A percentile compares a stretch with the other conserved stretches of the same genome.
Conservation (phyloP, 2,329 filamentous ascomycete genomes). For the Ustulina deusta region DNA sequence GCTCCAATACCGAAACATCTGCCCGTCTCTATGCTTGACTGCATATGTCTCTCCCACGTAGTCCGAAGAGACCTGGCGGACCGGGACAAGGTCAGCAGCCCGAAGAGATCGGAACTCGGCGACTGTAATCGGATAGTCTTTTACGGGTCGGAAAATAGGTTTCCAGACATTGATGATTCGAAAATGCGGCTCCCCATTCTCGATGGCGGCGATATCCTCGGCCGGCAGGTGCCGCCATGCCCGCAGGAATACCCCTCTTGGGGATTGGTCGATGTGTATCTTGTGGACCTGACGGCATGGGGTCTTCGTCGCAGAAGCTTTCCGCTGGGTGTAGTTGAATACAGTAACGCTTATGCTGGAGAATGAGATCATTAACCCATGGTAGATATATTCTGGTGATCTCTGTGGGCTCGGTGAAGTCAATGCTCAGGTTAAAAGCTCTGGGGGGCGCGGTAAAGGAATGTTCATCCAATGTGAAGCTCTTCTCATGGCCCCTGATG, state of each 20-base stretch:
- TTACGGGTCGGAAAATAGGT: conserved; percentile 6
- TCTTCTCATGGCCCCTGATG: conserved; percentile 18
- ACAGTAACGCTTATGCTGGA: background rate
- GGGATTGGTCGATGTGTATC: conserved; percentile 28
- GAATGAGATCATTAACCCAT: conserved; percentile 20
- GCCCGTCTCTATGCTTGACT: background rate
- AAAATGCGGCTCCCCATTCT: conserved; percentile 20
- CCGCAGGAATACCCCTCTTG: conserved; percentile 7
- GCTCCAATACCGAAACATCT: conserved; percentile 29
- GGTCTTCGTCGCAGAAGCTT: conserved; percentile 16
- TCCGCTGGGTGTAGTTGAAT: conserved; percentile 21
- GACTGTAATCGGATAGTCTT: conserved; percentile 16
- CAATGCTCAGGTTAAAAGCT: conserved; percentile 1
- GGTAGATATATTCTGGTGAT: conserved; percentile 18
- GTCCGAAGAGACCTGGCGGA: conserved; percentile 11
- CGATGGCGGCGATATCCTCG: conserved; percentile 1
- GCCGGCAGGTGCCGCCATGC: conserved; percentile 9
- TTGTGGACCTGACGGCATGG: conserved; percentile 19
- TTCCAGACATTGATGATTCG: conserved; percentile 31
- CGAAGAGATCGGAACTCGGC: conserved; percentile 20
- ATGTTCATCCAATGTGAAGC: conserved; percentile 21
- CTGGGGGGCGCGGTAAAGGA: conserved; percentile 22
- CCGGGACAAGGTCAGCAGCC: conserved; percentile 14
- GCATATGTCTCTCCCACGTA: conserved; percentile 28
- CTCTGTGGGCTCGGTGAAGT: conserved; percentile 2